A percentile compares a stretch with the other conserved stretches of the same genome.
Evolutionary conservation across 1,284 basidiomycete genomes (phyloP).

Genomic region (Kalmanozyma brasiliensis): DNA sequence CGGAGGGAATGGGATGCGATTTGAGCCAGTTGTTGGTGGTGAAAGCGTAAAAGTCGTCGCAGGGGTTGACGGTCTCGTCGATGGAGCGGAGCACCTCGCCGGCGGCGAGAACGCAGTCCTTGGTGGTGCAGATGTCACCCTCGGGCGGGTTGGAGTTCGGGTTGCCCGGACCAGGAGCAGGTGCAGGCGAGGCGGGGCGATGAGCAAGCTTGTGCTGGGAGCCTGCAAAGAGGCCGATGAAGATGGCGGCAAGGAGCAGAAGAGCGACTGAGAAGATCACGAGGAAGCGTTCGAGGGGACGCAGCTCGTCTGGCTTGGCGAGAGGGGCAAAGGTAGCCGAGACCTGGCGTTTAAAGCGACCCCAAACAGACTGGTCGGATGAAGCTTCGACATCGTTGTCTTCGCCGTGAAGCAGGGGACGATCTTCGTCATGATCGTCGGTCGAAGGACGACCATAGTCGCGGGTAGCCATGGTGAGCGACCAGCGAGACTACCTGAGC

Average conservation of each 20-base stretch:
- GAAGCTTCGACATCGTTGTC: background rate
- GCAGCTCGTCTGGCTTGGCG: slow-evolving; percentile 76
- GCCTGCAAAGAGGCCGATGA: slow-evolving; percentile 82
- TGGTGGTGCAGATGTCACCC: slow-evolving; percentile 75
- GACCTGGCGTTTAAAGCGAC: slow-evolving; percentile 45
- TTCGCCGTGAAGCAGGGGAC: slow-evolving; percentile 28
- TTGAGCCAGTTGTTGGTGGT: slow-evolving; percentile 70
- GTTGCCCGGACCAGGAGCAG: slow-evolving; percentile 34
- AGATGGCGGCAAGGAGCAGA: slow-evolving; percentile 82
- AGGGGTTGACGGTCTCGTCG: slow-evolving; percentile 86
- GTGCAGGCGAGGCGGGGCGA: slow-evolving; percentile 44
- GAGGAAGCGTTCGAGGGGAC: slow-evolving; percentile 84
- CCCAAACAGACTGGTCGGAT: slow-evolving; percentile 19
- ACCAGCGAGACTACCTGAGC: background rate
- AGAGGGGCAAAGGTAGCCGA: slow-evolving; percentile 50
- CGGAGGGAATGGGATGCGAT: slow-evolving; percentile 54
- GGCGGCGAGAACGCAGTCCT: slow-evolving; percentile 84
- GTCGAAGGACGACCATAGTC: slow-evolving; percentile 52
- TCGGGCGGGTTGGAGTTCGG: slow-evolving; percentile 60
- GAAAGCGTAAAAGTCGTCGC: slow-evolving; percentile 93
- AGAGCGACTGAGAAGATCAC: slow-evolving; percentile 79
- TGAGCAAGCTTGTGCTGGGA: slow-evolving; percentile 69
- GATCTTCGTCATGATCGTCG: slow-evolving; percentile 42
- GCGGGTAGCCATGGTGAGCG: slow-evolving; percentile 26
- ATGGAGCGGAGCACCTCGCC: slow-evolving; percentile 83